Evolutionary conservation across 306 rosid species (phyloP).

Genomic region (Rosa multiflora): DNA sequence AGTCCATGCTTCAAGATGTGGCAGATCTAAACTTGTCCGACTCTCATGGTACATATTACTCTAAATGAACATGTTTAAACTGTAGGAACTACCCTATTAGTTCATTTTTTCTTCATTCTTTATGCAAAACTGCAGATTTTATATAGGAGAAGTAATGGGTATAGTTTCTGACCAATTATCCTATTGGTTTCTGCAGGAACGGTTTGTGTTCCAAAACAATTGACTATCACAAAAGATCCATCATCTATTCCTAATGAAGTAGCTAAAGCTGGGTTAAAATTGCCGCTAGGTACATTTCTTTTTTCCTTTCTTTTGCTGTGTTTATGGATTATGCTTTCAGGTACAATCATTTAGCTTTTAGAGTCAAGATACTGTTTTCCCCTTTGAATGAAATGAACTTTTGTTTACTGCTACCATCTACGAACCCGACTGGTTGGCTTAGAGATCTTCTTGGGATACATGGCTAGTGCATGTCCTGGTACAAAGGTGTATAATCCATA

Average conservation of each 20-base stretch:
- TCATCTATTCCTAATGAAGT: constrained; percentile 69
- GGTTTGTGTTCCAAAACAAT: constrained; percentile 76
- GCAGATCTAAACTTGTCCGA: constrained; percentile 75
- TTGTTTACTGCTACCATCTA: not conserved
- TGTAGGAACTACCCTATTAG: not conserved
- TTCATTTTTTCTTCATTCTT: not conserved
- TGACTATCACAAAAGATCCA: constrained; percentile 76
- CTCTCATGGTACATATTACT: constrained; percentile 52
- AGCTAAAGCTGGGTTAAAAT: constrained; percentile 61
- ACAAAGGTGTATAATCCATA: constrained; percentile 2
- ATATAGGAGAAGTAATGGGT: not conserved
- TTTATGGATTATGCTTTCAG: constrained; percentile 25
- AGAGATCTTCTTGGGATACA: constrained; percentile 3
- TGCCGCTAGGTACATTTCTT: constrained; percentile 69
- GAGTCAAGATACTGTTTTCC: constrained; percentile 7
- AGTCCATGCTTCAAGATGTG: constrained; percentile 90
- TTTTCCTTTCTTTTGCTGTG: not conserved
- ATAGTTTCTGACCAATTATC: constrained; percentile 2
- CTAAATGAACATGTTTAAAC: not conserved
- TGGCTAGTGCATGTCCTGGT: not conserved
- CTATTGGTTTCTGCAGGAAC: constrained; percentile 48
- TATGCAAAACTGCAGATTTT: not conserved
- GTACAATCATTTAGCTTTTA: constrained; percentile 4
- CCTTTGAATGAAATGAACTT: not conserved
- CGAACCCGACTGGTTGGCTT: not conserved